Conservation (phyloP, 2,329 filamentous ascomycete genomes). For the Fusarium agapanthi region DNA sequence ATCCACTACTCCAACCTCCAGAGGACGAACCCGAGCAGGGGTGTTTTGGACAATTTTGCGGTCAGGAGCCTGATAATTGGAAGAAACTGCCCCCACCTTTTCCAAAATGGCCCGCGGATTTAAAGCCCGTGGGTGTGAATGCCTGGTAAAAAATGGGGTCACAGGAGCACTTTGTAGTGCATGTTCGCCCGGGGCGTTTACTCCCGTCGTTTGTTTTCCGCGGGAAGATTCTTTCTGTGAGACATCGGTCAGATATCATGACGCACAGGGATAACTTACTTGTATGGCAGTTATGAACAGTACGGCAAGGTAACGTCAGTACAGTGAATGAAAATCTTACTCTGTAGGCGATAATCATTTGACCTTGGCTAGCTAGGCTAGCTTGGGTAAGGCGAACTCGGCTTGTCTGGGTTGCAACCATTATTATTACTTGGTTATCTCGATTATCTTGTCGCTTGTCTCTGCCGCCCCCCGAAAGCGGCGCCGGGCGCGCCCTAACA, state of each 20-base stretch:
- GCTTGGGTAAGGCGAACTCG: neutral
- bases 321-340: neutral
- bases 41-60: conserved; percentile 10
- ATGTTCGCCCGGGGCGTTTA: neutral
- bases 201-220: neutral
- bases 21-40: conserved; percentile 10
- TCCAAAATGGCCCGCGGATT: neutral
- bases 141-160: conserved; percentile 10
- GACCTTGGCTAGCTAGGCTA: neutral
- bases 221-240: neutral
- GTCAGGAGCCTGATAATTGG: conserved; percentile 18
- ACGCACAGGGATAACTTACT: neutral
- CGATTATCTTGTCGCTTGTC: neutral
- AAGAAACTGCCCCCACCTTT: neutral
- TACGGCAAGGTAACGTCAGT: no score
- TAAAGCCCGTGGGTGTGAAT: neutral
- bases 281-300: neutral
- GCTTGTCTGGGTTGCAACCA: conserved; percentile 15
- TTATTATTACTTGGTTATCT: neutral
- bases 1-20: conserved; percentile 10
- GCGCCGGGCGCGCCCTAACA: neutral
- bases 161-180: conserved; percentile 16
- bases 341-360: neutral
- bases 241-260: conserved; percentile 17
- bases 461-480: conserved; percentile 28